Evolutionary conservation across 176 grass and related monocot species (phyloP), one percentile per base, ranked within the genome.

Genomic region (Otatea glauca): DNA sequence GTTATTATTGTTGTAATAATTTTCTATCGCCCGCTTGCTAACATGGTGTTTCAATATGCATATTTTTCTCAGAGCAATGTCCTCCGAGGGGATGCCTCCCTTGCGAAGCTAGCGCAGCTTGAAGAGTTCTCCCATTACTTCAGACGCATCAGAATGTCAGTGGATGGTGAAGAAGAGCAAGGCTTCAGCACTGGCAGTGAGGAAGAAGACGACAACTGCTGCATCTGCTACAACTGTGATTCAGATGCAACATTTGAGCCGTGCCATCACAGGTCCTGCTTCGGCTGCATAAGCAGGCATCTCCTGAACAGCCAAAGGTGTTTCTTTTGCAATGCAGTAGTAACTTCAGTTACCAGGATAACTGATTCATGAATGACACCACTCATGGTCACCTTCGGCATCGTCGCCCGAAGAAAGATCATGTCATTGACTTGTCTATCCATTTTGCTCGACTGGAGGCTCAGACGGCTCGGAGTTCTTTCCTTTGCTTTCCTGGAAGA

Each of bases 271-370:
- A 69, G 14, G 60, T 97, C 94, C 50, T 97, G 94, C 81, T 89
- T 90, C 56, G 89, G 91, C 50, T 97, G 94, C 86, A 97, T 97
- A 86, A 92, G 70, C 68, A 77, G 94, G 60, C 94, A 97, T 72
- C 91, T 97, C 67, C 74, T 97, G 82, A 97, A 97, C 44, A 89
- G 88, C 65, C 91, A 97, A 54, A 86, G 91, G 65, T 97, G 94
- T 61, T 97, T 97, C 87, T 97, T 94, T 79, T 97, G 94, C 82
- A 97, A 97, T 68, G 91, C 91, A 59, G 65, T 86, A 7, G 89
- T 97, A 27, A 82, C 82, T 47, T 81, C 89, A 67, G 89, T 97
- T 39, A 88, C 82, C 25, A 92, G 76, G 70, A 16, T 70, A 11
- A 45, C 68, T 21, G 74, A 84, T 64, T 91, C 70, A 18, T 56